Evolutionary conservation across 805 yeast genomes (phyloP).

Genomic region (Kregervanrija pseudodelftensis): DNA sequence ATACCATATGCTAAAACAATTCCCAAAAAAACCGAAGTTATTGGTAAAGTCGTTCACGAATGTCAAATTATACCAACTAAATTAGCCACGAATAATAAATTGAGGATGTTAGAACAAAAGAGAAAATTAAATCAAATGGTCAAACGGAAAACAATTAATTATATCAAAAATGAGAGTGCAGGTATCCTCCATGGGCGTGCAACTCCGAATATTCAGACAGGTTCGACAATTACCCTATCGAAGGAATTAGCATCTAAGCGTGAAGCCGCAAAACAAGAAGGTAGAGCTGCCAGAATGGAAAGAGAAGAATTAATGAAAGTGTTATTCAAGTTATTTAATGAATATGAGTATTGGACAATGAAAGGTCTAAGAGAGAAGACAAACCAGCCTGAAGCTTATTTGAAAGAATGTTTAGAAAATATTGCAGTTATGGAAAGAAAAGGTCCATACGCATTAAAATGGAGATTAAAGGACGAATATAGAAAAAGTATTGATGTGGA

Average conservation of each 20-base stretch:
- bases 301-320: conserved; percentile 84
- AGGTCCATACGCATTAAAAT: conserved; percentile 93
- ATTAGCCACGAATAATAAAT: conserved; percentile 56
- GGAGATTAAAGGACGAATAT: conserved; percentile 84
- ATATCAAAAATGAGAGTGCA: conserved; percentile 59
- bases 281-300: conserved; percentile 91
- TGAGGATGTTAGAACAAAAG: conserved; percentile 45
- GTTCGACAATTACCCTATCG: conserved; percentile 64
- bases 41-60: conserved; percentile 88
- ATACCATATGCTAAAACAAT: conserved; percentile 84
- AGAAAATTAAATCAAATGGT: conserved; percentile 23
- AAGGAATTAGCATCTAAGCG: conserved; percentile 46
- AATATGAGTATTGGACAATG: conserved; percentile 94
- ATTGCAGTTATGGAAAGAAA: conserved; percentile 86
- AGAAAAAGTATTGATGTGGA: conserved; percentile 73
- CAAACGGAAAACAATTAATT: conserved; percentile 43
- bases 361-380: conserved; percentile 92
- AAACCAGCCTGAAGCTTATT: conserved; percentile 88
- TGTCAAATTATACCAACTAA: conserved; percentile 81
- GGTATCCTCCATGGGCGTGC: conserved; percentile 86
- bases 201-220: conserved; percentile 70
- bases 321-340: conserved; percentile 84
- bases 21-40: conserved; percentile 78
- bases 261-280: conserved; percentile 53
- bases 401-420: conserved; percentile 84